Percentiles rank a stretch among this genome's conserved stretches.
phyloP scores from a whole-genome alignment of 768 basidiomycete genomes.

The Suillus decipiens region DNA sequence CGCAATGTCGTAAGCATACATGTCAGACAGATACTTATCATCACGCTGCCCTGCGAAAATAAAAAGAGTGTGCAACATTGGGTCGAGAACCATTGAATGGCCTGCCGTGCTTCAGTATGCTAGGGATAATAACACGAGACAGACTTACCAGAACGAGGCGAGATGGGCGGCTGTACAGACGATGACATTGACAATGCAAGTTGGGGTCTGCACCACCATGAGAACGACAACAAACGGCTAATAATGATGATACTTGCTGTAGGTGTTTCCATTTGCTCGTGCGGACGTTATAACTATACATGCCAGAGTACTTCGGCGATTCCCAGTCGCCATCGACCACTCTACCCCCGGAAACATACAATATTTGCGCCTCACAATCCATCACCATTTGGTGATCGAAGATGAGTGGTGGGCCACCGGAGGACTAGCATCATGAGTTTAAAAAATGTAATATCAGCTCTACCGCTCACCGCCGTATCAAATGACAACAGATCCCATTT shows the following conservation, averaged over 20 bases:
- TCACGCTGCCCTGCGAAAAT: slow-evolving; percentile 77
- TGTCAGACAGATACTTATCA: slow-evolving; percentile 68
- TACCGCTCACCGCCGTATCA: slow-evolving; percentile 60
- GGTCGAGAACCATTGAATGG: slow-evolving; percentile 82
- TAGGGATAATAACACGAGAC: not conserved
- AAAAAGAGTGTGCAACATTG: slow-evolving; percentile 55
- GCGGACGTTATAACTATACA: slow-evolving; percentile 72
- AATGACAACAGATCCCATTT: slow-evolving; percentile 73
- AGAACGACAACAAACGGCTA: not conserved
- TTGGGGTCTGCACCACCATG: slow-evolving; percentile 20
- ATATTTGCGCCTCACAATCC: slow-evolving; percentile 65
- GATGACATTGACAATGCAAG: slow-evolving; percentile 14
- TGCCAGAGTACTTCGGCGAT: slow-evolving; percentile 60
- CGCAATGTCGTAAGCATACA: slow-evolving; percentile 70
- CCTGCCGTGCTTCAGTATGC: slow-evolving; percentile 38
- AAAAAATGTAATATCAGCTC: too few species aligned
- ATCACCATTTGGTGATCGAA: slow-evolving; percentile 85
- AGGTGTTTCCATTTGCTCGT: slow-evolving; percentile 67
- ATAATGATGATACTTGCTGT: slow-evolving; percentile 50
- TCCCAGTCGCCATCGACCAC: slow-evolving; percentile 68
- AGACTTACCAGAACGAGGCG: slow-evolving; percentile 59
- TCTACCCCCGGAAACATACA: slow-evolving; percentile 79
- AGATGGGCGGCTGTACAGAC: slow-evolving; percentile 44
- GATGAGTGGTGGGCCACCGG: slow-evolving; percentile 70
- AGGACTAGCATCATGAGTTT: slow-evolving; percentile 41